Conservation (phyloP, 1,284 basidiomycete species). For the Apiotrichum akiyoshidainum region DNA sequence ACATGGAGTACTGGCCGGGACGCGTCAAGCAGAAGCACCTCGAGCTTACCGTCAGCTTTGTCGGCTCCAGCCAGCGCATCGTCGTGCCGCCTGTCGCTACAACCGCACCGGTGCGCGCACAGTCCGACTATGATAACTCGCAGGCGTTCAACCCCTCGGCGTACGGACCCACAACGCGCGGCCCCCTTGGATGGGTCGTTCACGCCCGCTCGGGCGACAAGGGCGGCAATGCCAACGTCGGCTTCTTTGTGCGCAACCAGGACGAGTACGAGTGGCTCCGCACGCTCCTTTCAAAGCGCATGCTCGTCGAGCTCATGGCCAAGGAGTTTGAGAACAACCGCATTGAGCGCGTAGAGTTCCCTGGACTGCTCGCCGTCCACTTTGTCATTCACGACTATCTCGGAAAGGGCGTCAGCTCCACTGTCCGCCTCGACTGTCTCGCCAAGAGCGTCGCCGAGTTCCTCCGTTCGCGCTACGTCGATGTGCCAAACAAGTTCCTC, state of each 20-base stretch:
- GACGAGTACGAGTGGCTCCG: conserved; percentile 29
- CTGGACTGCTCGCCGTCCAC: conserved; percentile 33
- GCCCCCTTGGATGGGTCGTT: conserved; percentile 27
- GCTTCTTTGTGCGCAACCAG: conserved; percentile 26
- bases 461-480: conserved; percentile 13
- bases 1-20: conserved; percentile 25
- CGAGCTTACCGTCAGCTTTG: conserved; percentile 12
- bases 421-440: conserved; percentile 15
- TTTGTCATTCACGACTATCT: conserved; percentile 43
- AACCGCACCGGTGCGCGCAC: not conserved
- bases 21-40: conserved; percentile 12
- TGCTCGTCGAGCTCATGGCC: conserved; percentile 21
- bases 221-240: conserved; percentile 32
- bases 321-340: conserved; percentile 24
- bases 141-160: not conserved
- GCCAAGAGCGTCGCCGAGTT: conserved; percentile 23
- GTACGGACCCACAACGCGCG: conserved; percentile 21
- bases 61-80: conserved; percentile 7
- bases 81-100: conserved; percentile 1
- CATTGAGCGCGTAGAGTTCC: conserved; percentile 33
- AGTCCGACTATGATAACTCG: conserved; percentile 15
- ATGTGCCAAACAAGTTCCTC: conserved; percentile 17
- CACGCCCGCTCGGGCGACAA: conserved; percentile 37
- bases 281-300: conserved; percentile 19
- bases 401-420: conserved; percentile 22